phyloP scores from a whole-genome alignment of 768 basidiomycete species.

The Naganishia antarctica region DNA sequence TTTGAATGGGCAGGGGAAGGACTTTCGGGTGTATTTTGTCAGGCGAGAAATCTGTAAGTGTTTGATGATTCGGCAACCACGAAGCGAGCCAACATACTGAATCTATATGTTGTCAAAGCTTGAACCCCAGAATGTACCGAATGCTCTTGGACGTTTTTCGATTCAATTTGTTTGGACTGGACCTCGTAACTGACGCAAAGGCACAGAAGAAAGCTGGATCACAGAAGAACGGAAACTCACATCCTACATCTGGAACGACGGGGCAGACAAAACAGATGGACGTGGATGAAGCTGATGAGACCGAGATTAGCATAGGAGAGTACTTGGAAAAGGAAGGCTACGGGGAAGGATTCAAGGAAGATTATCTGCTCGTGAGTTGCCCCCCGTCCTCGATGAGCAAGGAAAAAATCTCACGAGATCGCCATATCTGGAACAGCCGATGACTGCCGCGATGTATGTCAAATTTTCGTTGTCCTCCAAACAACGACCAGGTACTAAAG shows the following conservation, averaged over 20 bases:
- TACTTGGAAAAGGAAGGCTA: constrained; percentile 63
- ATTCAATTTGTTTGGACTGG: constrained; percentile 66
- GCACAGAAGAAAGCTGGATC: background rate
- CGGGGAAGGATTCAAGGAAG: constrained; percentile 63
- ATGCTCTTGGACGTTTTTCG: constrained; percentile 53
- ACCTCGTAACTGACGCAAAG: constrained; percentile 49
- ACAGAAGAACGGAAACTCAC: background rate
- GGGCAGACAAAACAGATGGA: constrained; percentile 31
- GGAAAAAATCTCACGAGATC: too few species aligned
- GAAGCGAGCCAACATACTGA: too few species aligned
- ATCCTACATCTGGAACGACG: constrained; percentile 23
- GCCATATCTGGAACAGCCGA: too few species aligned
- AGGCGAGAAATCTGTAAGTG: constrained; percentile 53
- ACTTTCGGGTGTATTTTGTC: constrained; percentile 63
- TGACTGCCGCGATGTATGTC: constrained; percentile 64
- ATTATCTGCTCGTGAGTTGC: constrained; percentile 65
- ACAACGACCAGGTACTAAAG: too few species aligned
- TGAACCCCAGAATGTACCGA: constrained; percentile 45
- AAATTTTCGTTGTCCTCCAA: background rate
- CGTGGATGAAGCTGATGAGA: constrained; percentile 36
- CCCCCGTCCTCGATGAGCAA: too few species aligned
- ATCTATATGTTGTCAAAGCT: too few species aligned
- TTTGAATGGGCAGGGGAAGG: constrained; percentile 76
- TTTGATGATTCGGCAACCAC: too few species aligned
- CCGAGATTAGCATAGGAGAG: constrained; percentile 55